Evolutionary conservation across 106 monocot genomes (phyloP), one percentile per base, ranked within the genome.

Genomic region (Dendrobium officinale): DNA sequence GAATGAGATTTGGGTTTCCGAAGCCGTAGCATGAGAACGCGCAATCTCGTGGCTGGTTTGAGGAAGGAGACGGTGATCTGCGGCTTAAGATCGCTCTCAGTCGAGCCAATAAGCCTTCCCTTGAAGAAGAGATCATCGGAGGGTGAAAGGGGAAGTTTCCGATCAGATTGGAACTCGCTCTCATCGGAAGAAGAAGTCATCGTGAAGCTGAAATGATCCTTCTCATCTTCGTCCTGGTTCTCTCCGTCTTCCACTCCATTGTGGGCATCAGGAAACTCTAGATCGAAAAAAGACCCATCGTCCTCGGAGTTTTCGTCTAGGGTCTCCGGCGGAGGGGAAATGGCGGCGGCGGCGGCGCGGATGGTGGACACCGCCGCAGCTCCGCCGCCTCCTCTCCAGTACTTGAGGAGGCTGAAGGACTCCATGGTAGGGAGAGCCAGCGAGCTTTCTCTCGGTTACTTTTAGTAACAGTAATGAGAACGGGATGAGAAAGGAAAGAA

Each of bases 211-310:
- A 81, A 75, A 64, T 37, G 37, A 37, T 86, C 90, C 75, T 66
- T 78, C 68, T 75, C 86, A 1, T 77, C 82, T 20, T 78, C 83
- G 10, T 13, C 2, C 13, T 51, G 13, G 10, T 51, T 13, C 51
- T 13, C 51, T 37, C 41, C 47, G 19, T 55, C 58, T 16, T 26
- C 29, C 68, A 9, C 10, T 31, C 61, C 83, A 3, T 42, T 81
- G 0, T 6, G 72, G 5, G 82, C 81, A 3, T 83, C 79, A 15
- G 87, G 26, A 70, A 92, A 87, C 75, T 92, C 89, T n/a, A 92
- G 87, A 73, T 92, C 92, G 80, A 92, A 89, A 87, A 92, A 91
- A 51, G 91, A 81, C 16, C 89, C 88, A 3, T 91, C 91, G 73
- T 88, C 91, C 33, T 78, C 77, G 19, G 33, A 17, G 18, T 43